phyloP scores from a whole-genome alignment of 1,284 basidiomycete species.

The Ceratobasidium theobromae region DNA sequence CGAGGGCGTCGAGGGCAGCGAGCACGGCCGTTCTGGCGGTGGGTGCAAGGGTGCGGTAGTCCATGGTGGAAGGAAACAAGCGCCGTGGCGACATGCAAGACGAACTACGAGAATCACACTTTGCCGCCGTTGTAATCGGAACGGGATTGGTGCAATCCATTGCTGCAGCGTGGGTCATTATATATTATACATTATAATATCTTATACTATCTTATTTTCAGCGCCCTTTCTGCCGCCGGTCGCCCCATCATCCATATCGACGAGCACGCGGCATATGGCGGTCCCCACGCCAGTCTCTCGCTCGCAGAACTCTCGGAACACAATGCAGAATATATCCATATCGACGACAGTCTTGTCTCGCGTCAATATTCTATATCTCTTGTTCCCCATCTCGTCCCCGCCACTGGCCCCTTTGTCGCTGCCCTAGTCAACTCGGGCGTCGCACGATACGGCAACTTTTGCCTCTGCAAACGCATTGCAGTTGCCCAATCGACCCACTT shows the following conservation, averaged over 20 bases:
- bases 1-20: slow-evolving; percentile 31
- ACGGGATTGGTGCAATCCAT: slow-evolving; percentile 90
- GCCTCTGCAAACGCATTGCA: slow-evolving; percentile 75
- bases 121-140: slow-evolving; percentile 83
- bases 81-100: slow-evolving; percentile 18
- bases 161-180: slow-evolving; percentile 72
- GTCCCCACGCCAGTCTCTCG: slow-evolving; percentile 76
- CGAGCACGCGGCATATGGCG: slow-evolving; percentile 82
- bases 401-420: slow-evolving; percentile 77
- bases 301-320: slow-evolving; percentile 74
- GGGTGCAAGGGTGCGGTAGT: slow-evolving; percentile 53
- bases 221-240: slow-evolving; percentile 85
- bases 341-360: slow-evolving; percentile 55
- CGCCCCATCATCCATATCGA: slow-evolving; percentile 88
- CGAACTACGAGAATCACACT: slow-evolving; percentile 43
- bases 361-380: slow-evolving; percentile 86
- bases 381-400: slow-evolving; percentile 78
- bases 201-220: slow-evolving; percentile 44
- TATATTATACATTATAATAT: slow-evolving; percentile 16
- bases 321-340: slow-evolving; percentile 43
- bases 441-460: slow-evolving; percentile 86
- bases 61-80: slow-evolving; percentile 40
- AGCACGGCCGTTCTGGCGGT: too few relatives aligned
- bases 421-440: slow-evolving; percentile 84
- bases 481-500: slow-evolving; percentile 52